These are phyloP conservation scores for Cadophora sp. DNA, from an alignment of 2,329 filamentous ascomycete genomes.

Conservation along the genomic window DNA sequence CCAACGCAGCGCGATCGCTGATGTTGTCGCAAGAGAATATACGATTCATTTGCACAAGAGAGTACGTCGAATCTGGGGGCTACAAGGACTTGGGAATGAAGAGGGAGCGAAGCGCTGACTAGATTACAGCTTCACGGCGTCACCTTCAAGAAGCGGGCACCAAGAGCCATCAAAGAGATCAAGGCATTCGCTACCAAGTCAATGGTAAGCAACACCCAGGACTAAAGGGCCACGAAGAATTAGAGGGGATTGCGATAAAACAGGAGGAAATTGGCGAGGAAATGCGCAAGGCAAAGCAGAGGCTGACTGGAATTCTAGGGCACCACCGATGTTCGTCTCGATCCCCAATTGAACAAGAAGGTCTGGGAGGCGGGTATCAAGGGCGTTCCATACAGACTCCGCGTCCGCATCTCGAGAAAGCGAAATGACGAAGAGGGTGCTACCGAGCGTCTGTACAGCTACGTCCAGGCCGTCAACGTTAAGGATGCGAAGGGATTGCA, in stretches of 20 bases:
- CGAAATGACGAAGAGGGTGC: constrained; percentile 99
- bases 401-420: constrained; percentile 98
- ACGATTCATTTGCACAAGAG: constrained; percentile 99
- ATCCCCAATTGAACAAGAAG: constrained; percentile 99
- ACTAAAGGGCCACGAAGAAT: background rate
- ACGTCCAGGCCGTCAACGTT: constrained; percentile 99
- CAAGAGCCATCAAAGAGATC: constrained; percentile 99
- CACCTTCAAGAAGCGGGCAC: constrained; percentile 99
- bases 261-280: constrained; percentile 20
- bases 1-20: constrained; percentile 83
- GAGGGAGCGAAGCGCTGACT: constrained; percentile 54
- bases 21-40: constrained; percentile 99
- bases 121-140: constrained; percentile 85
- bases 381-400: constrained; percentile 96
- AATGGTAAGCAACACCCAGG: constrained; percentile 75
- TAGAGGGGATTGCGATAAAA: background rate
- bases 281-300: constrained; percentile 22
- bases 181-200: constrained; percentile 89
- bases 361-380: constrained; percentile 99
- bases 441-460: constrained; percentile 99
- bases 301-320: constrained; percentile 63
- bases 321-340: constrained; percentile 94
- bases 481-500: constrained; percentile 98
- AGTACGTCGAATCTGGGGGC: constrained; percentile 65
- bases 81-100: background rate